Evolutionary conservation across 176 grass and related monocot genomes (phyloP).

Genomic region (Triticum turgidum): DNA sequence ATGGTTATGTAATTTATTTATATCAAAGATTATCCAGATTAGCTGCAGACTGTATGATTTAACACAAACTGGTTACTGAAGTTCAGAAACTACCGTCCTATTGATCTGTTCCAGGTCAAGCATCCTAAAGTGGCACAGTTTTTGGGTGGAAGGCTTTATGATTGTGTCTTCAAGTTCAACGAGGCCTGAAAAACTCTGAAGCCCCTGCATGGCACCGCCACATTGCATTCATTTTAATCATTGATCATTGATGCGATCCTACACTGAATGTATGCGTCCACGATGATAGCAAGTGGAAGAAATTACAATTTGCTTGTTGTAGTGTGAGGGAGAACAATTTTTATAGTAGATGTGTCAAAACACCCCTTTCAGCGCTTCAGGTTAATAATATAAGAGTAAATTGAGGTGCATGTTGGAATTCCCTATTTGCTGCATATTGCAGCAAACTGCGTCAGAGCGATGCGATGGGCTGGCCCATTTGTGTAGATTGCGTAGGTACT

Average conservation of each 20-base stretch:
- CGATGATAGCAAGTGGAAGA: background rate
- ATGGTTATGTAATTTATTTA: constrained; percentile 17
- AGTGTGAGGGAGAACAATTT: background rate
- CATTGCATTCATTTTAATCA: background rate
- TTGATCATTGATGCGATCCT: background rate
- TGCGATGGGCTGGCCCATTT: no score
- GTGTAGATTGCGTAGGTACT: no score
- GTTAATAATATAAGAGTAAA: background rate
- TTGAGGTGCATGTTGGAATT: background rate
- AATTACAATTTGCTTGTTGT: background rate
- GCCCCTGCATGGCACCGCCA: background rate
- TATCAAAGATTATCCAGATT: background rate
- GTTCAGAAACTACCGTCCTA: background rate
- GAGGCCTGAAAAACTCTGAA: constrained; percentile 53
- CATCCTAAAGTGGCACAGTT: constrained; percentile 96
- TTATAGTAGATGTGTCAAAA: background rate
- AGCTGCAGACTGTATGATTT: background rate
- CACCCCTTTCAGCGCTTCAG: background rate
- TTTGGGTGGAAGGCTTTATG: constrained; percentile 94
- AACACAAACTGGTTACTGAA: background rate
- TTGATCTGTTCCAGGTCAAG: constrained; percentile 61
- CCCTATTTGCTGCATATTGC: no score
- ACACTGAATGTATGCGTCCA: background rate
- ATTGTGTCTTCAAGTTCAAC: constrained; percentile 95
- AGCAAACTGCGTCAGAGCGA: no score